Evolutionary conservation across 179 eudicot species (phyloP).

Genomic region (Beta corolliflora): DNA sequence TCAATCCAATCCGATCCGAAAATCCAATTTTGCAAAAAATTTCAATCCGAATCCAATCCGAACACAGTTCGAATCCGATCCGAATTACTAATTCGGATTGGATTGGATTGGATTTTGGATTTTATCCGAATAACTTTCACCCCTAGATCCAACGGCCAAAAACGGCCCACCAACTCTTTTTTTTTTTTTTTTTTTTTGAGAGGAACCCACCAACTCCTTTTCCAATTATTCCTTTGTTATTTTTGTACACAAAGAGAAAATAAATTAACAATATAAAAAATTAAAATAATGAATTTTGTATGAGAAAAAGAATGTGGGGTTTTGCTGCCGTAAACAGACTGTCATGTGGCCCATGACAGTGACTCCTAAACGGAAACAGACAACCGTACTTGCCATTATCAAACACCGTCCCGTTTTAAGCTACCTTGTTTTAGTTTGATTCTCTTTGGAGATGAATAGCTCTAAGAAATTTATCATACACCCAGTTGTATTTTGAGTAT

Average conservation of each 20-base stretch:
- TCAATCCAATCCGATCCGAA: too few relatives aligned
- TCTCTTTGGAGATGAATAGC: too few relatives aligned
- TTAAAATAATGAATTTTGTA: background rate
- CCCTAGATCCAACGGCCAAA: constrained; percentile 13
- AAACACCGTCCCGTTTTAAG: background rate
- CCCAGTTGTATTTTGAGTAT: too few relatives aligned
- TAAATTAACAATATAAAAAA: background rate
- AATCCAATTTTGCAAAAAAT: too few relatives aligned
- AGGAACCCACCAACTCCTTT: constrained; percentile 10
- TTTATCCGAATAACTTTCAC: too few relatives aligned
- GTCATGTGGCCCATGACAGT: constrained; percentile 1
- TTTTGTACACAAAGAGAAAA: background rate
- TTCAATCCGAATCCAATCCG: too few relatives aligned
- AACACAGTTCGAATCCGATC: too few relatives aligned
- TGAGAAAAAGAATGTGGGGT: background rate
- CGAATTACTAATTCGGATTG: too few relatives aligned
- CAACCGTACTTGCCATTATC: constrained; percentile 1
- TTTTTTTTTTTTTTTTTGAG: too few relatives aligned
- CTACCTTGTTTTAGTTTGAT: background rate
- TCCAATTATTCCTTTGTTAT: constrained; percentile 6
- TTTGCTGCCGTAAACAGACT: constrained; percentile 14
- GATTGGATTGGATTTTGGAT: too few relatives aligned
- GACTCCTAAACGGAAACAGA: background rate
- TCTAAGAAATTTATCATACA: too few relatives aligned
- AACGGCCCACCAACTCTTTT: too few relatives aligned